Percentiles rank a stretch among this genome's conserved stretches.
Conservation (phyloP, 805 yeast species). For the Tetrapisispora taiwanensis region DNA sequence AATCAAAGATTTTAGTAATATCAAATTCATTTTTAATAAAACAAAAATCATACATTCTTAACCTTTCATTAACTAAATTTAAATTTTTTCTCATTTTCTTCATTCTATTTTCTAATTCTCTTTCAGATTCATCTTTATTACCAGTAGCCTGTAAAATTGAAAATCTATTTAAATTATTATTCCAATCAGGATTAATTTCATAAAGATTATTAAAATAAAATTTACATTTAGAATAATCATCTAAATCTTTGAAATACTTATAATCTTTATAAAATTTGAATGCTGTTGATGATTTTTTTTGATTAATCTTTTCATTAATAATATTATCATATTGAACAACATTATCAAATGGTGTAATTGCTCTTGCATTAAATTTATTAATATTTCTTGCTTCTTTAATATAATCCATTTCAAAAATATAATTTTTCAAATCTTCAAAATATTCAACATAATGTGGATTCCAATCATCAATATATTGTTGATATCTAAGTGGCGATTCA, state of each 20-base stretch:
- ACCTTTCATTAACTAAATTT: slow-evolving; percentile 6
- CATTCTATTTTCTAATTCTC: background rate
- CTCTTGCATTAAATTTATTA: background rate
- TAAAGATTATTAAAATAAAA: slow-evolving; percentile 13
- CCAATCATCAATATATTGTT: background rate
- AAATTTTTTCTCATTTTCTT: slow-evolving; percentile 1
- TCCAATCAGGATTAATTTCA: slow-evolving; percentile 11
- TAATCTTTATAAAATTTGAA: background rate
- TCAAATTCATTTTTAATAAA: slow-evolving; percentile 5
- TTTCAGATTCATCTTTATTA: background rate
- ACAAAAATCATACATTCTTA: slow-evolving; percentile 16
- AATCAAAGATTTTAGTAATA: background rate
- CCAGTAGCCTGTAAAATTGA: background rate
- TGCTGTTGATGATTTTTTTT: background rate
- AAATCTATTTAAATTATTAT: slow-evolving; percentile 6
- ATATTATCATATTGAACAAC: slow-evolving; percentile 7
- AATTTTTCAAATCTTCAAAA: background rate
- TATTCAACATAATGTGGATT: background rate
- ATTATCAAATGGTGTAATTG: slow-evolving; percentile 11
- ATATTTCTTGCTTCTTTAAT: background rate
- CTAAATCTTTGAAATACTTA: slow-evolving; percentile 7
- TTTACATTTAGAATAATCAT: slow-evolving; percentile 7
- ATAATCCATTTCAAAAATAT: background rate
- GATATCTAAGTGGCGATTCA: background rate
- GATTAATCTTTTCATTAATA: background rate